A percentile compares a stretch with the other conserved stretches of the same genome.
Conservation (phyloP, 805 yeast species). For the Suhomyces faveliae region DNA sequence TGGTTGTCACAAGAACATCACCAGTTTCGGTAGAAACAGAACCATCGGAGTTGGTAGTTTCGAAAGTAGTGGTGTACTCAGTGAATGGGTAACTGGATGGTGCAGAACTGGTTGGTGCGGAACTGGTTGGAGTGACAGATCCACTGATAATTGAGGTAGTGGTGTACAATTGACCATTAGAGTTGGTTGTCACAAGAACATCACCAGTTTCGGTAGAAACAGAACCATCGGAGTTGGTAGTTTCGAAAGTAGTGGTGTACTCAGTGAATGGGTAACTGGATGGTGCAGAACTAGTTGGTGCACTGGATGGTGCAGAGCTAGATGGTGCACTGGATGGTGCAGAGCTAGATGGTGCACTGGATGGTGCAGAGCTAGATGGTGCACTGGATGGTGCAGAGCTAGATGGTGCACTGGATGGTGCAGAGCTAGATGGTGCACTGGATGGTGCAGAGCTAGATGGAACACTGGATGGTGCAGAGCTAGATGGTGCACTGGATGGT, state of each 20-base stretch:
- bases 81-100: not conserved
- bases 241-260: constrained; percentile 18
- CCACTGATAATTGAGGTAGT: constrained; percentile 10
- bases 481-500: constrained; percentile 13
- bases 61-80: not conserved
- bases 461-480: constrained; percentile 10
- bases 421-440: not conserved
- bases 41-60: not conserved
- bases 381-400: not conserved
- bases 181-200: constrained; percentile 17
- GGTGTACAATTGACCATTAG: constrained; percentile 15
- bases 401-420: not conserved
- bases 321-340: constrained; percentile 7
- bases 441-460: not conserved
- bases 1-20: constrained; percentile 16
- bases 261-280: constrained; percentile 8
- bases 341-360: not conserved
- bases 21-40: constrained; percentile 16
- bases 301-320: too few relatives aligned
- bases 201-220: constrained; percentile 18
- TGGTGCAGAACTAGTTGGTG: constrained; percentile 16
- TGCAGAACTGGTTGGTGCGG: constrained; percentile 6
- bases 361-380: not conserved
- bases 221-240: constrained; percentile 15
- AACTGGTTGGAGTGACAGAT: not conserved